Conservation (phyloP, 2,329 filamentous ascomycete genomes). For the Cladosporium sp. region DNA sequence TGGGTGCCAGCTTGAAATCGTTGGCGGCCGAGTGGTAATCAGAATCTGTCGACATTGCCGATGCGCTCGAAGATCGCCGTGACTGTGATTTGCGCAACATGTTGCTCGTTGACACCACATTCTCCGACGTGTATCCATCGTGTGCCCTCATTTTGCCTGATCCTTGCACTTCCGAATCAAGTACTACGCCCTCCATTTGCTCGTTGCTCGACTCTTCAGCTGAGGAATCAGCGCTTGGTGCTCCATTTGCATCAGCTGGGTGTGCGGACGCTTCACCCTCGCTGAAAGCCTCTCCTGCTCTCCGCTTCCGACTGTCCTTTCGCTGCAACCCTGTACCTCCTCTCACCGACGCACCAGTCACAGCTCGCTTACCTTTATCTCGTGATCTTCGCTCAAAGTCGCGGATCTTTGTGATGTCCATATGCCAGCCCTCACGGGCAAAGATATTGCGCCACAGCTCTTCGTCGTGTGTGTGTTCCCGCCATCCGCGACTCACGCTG, state of each 20-base stretch:
- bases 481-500: slow-evolving; percentile 78
- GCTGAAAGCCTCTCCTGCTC: slow-evolving; percentile 38
- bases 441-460: slow-evolving; percentile 86
- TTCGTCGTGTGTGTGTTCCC: slow-evolving; percentile 76
- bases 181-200: slow-evolving; percentile 21
- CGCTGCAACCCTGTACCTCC: slow-evolving; percentile 29
- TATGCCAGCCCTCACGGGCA: slow-evolving; percentile 76
- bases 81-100: slow-evolving; percentile 1
- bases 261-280: slow-evolving; percentile 30
- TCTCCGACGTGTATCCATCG: neutral
- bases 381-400: slow-evolving; percentile 24
- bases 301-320: slow-evolving; percentile 34
- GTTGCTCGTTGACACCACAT: neutral
- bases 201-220: slow-evolving; percentile 17
- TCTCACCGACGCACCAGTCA: slow-evolving; percentile 30
- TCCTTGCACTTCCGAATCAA: neutral
- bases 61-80: slow-evolving; percentile 17
- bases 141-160: neutral
- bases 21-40: neutral
- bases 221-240: slow-evolving; percentile 18
- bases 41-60: slow-evolving; percentile 21
- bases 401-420: slow-evolving; percentile 36
- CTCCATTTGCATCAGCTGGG: slow-evolving; percentile 21
- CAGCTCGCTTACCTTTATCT: neutral
- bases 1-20: slow-evolving; percentile 20